Evolutionary conservation across 345 rosid species (phyloP).

Genomic region (Melaleuca quinquenervia): DNA sequence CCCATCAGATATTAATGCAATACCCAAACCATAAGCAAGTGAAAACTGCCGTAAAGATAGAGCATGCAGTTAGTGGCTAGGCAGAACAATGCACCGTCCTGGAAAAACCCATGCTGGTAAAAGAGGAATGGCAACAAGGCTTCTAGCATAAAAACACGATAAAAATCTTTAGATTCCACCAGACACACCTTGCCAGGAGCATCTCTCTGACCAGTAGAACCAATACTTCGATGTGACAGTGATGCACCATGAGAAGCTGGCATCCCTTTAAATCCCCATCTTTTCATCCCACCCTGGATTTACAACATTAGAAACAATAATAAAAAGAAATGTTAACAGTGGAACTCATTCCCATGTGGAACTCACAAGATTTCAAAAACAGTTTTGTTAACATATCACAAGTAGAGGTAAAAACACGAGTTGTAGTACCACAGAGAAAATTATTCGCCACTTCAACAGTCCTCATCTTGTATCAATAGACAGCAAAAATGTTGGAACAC

Average conservation of each 20-base stretch:
- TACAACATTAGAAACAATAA: neutral
- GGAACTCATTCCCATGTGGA: neutral
- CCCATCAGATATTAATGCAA: neutral
- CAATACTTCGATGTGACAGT: conserved; percentile 57
- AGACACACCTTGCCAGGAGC: conserved; percentile 75
- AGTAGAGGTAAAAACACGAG: neutral
- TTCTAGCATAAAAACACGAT: neutral
- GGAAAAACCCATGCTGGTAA: neutral
- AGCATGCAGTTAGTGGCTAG: neutral
- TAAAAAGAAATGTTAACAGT: neutral
- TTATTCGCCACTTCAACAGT: neutral
- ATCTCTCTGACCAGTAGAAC: conserved; percentile 98
- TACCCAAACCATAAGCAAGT: neutral
- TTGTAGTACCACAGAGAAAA: neutral
- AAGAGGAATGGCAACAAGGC: neutral
- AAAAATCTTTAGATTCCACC: neutral
- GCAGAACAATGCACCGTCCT: neutral
- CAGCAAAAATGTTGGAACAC: neutral
- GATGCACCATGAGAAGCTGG: conserved; percentile 86
- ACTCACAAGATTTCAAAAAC: neutral
- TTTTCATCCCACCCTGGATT: conserved; percentile 83
- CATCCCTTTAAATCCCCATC: conserved; percentile 41
- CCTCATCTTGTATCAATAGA: neutral
- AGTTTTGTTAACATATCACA: neutral
- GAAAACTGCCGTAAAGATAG: neutral